Evolutionary conservation across 164 flowering plant species (phyloP).

Genomic region (Saururus chinensis): DNA sequence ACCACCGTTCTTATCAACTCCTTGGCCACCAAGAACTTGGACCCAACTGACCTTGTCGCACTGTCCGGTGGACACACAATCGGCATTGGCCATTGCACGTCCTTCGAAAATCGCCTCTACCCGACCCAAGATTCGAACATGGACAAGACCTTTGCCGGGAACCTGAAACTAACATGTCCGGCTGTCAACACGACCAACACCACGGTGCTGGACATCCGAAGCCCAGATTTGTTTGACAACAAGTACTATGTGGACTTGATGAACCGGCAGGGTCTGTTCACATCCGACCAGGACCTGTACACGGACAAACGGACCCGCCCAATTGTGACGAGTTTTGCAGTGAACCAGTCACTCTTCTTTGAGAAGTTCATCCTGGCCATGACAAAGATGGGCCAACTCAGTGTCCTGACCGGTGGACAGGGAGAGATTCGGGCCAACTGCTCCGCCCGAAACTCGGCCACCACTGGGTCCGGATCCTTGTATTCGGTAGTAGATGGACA

Average conservation of each 20-base stretch:
- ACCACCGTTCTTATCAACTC: constrained; percentile 17
- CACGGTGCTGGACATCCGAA: constrained; percentile 28
- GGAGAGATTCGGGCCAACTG: constrained; percentile 60
- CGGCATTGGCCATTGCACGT: constrained; percentile 48
- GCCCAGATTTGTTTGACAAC: constrained; percentile 53
- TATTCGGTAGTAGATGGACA: background rate
- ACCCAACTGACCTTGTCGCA: constrained; percentile 49
- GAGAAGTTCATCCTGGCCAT: constrained; percentile 42
- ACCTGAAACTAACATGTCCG: constrained; percentile 36
- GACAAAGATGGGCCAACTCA: constrained; percentile 55
- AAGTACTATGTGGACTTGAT: constrained; percentile 58
- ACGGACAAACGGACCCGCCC: constrained; percentile 26
- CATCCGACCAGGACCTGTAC: constrained; percentile 57
- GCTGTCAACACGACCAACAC: constrained; percentile 18
- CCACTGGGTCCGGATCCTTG: background rate
- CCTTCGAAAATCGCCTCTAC: constrained; percentile 46
- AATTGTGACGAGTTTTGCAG: constrained; percentile 25
- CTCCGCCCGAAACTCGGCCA: constrained; percentile 19
- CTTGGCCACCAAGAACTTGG: constrained; percentile 27
- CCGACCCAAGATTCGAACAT: constrained; percentile 47
- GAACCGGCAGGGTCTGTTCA: constrained; percentile 58
- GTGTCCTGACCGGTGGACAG: constrained; percentile 42
- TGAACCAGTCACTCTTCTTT: constrained; percentile 32
- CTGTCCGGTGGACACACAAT: constrained; percentile 77
- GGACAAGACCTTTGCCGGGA: constrained; percentile 35